Conservation (phyloP, 2,329 filamentous ascomycete species). For the Apiospora malaysiana region DNA sequence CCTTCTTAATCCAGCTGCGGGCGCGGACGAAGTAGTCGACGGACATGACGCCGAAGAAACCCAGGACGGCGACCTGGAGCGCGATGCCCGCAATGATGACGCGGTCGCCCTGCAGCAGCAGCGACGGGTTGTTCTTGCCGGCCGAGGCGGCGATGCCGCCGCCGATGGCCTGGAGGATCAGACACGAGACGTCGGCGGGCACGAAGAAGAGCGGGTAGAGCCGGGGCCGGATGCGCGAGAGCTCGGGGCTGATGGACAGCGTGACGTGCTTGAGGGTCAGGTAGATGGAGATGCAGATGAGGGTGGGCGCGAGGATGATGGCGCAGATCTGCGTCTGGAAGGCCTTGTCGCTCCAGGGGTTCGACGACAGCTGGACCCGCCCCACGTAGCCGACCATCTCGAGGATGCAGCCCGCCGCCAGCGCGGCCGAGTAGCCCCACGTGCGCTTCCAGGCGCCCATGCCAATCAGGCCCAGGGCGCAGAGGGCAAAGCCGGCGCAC, state of each 20-base stretch:
- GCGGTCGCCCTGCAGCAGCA: conserved; percentile 54
- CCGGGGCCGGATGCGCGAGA: conserved; percentile 58
- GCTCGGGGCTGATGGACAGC: conserved; percentile 51
- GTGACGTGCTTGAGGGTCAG: conserved; percentile 67
- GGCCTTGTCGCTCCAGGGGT: conserved; percentile 59
- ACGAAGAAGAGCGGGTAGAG: conserved; percentile 64
- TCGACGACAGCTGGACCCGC: conserved; percentile 55
- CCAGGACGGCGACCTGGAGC: conserved; percentile 58
- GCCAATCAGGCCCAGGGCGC: conserved; percentile 47
- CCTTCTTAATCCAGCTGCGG: conserved; percentile 43
- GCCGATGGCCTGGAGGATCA: conserved; percentile 64
- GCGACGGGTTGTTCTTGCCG: conserved; percentile 43
- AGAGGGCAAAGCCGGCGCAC: conserved; percentile 53
- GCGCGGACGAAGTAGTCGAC: conserved; percentile 54
- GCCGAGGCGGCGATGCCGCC: conserved; percentile 61
- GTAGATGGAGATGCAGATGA: conserved; percentile 68
- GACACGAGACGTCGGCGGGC: conserved; percentile 63
- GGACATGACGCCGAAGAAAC: conserved; percentile 50
- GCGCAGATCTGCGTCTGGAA: conserved; percentile 66
- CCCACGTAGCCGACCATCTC: conserved; percentile 61
- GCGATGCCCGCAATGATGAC: conserved; percentile 60
- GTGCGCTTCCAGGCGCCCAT: conserved; percentile 57
- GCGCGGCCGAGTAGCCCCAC: conserved; percentile 59
- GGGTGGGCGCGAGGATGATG: conserved; percentile 64
- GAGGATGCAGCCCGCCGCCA: conserved; percentile 55